Percentiles rank a stretch among this genome's conserved stretches.
Conservation (phyloP, 1,139 yeast genomes). For the Candida sojae region DNA sequence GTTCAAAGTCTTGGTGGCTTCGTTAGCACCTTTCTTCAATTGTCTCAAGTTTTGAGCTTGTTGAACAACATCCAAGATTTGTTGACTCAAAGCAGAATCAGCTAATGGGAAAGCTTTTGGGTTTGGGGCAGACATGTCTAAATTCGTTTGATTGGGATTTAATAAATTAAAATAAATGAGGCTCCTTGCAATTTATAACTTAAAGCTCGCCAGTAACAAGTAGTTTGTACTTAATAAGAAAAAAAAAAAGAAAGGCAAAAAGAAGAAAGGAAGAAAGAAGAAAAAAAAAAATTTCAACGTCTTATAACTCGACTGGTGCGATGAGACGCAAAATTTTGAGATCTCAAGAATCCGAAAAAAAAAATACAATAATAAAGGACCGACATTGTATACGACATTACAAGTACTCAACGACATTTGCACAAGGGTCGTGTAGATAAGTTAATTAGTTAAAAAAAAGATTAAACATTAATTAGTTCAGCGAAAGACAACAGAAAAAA, state of each 20-base stretch:
- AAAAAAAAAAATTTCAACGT: constrained; percentile 4
- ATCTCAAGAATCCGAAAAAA: neutral
- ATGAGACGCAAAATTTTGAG: neutral
- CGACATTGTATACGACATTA: neutral
- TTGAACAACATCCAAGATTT: constrained; percentile 96
- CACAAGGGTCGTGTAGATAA: neutral
- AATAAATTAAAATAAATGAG: constrained; percentile 20
- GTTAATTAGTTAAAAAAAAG: neutral
- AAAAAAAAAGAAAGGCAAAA: constrained; percentile 1
- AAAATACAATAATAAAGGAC: neutral
- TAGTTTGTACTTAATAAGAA: constrained; percentile 5
- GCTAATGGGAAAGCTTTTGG: constrained; percentile 99
- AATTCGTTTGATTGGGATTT: neutral
- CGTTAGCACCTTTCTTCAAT: constrained; percentile 99
- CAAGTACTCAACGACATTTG: neutral
- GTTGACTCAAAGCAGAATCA: constrained; percentile 92
- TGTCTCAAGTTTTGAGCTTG: constrained; percentile 98
- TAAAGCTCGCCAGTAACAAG: constrained; percentile 46
- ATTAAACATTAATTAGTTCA: neutral
- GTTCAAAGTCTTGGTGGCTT: constrained; percentile 98
- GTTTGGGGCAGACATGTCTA: constrained; percentile 70
- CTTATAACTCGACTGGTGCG: neutral
- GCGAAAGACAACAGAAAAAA: neutral
- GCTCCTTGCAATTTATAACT: constrained; percentile 59
- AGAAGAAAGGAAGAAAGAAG: constrained; percentile 1